These are phyloP conservation scores for Exophiala phaeomuriformis DNA, from an alignment of 2,329 filamentous ascomycete species.

Conservation along the genomic window DNA sequence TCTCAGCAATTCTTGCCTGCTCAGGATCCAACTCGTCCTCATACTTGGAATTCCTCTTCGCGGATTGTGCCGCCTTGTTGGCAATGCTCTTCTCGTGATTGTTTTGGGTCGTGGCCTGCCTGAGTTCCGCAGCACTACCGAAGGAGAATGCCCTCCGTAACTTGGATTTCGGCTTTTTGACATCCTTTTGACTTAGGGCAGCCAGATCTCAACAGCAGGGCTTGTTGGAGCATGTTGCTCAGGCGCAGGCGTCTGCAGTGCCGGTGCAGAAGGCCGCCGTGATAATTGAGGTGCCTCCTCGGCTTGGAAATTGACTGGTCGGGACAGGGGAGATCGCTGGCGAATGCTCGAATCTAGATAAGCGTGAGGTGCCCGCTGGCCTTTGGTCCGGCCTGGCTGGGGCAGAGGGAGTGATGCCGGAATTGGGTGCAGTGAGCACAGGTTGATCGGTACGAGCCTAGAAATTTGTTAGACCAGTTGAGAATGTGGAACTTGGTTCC, in stretches of 20 bases:
- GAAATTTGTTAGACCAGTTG: slow-evolving; percentile 12
- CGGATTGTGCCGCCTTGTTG: slow-evolving; percentile 39
- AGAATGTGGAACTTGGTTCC: neutral
- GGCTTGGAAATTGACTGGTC: slow-evolving; percentile 57
- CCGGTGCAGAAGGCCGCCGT: neutral
- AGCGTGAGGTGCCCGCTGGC: slow-evolving; percentile 8
- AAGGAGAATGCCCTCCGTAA: slow-evolving; percentile 92
- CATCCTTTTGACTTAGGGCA: slow-evolving; percentile 79
- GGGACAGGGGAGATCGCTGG: slow-evolving; percentile 65
- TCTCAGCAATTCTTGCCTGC: slow-evolving; percentile 81
- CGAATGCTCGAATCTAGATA: slow-evolving; percentile 20
- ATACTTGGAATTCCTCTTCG: slow-evolving; percentile 57
- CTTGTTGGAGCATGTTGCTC: slow-evolving; percentile 37
- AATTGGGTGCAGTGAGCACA: neutral
- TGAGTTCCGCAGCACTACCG: slow-evolving; percentile 85
- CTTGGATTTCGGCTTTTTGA: slow-evolving; percentile 74
- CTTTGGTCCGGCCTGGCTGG: slow-evolving; percentile 8
- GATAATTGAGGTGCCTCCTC: slow-evolving; percentile 35
- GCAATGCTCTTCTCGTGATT: slow-evolving; percentile 39
- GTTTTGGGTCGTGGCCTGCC: slow-evolving; percentile 63
- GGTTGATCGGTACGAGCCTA: slow-evolving; percentile 13
- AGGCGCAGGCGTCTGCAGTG: slow-evolving; percentile 25
- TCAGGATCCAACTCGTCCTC: slow-evolving; percentile 73
- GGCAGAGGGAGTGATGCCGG: neutral
- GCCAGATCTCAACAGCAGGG: slow-evolving; percentile 73